These are phyloP conservation scores for Pochonia chlamydosporia DNA, from an alignment of 2,329 filamentous ascomycete species.

Conservation along the genomic window DNA sequence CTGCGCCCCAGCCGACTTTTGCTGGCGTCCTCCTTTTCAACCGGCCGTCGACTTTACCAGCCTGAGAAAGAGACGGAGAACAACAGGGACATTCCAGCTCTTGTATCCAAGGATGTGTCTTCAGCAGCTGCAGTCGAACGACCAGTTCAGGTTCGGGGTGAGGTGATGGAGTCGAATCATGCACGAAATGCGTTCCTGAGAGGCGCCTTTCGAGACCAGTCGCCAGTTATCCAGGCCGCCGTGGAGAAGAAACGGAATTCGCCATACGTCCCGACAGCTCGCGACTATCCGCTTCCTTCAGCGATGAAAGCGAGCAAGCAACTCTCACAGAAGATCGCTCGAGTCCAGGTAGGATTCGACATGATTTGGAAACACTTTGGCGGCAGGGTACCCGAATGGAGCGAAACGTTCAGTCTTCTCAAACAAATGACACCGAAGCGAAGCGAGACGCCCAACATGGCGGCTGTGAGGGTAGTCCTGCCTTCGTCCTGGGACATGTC, in stretches of 20 bases:
- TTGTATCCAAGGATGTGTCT: not conserved
- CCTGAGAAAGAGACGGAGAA: not conserved
- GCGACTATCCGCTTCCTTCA: slow-evolving; percentile 20
- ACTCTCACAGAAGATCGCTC: slow-evolving; percentile 18
- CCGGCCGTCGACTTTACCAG: not conserved
- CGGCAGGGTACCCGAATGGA: slow-evolving; percentile 31
- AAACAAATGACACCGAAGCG: slow-evolving; percentile 28
- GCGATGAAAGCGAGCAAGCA: slow-evolving; percentile 17
- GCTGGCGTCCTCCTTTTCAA: slow-evolving; percentile 1
- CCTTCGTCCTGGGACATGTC: slow-evolving; percentile 28
- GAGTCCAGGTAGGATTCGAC: slow-evolving; percentile 31
- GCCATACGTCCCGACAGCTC: slow-evolving; percentile 20
- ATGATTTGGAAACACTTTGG: slow-evolving; percentile 24
- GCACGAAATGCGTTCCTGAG: slow-evolving; percentile 22
- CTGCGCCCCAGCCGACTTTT: slow-evolving; percentile 11
- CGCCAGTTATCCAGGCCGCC: slow-evolving; percentile 12
- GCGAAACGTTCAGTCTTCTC: slow-evolving; percentile 30
- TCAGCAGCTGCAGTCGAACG: not conserved
- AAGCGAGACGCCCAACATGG: slow-evolving; percentile 25
- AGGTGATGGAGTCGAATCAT: slow-evolving; percentile 9
- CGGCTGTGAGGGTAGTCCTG: slow-evolving; percentile 30
- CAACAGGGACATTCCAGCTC: not conserved
- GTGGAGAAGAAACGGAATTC: slow-evolving; percentile 17
- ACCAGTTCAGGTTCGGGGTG: not conserved
- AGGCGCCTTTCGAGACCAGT: slow-evolving; percentile 20